Conservation (phyloP, 2,329 filamentous ascomycete genomes). For the Coniochaeta sp. region DNA sequence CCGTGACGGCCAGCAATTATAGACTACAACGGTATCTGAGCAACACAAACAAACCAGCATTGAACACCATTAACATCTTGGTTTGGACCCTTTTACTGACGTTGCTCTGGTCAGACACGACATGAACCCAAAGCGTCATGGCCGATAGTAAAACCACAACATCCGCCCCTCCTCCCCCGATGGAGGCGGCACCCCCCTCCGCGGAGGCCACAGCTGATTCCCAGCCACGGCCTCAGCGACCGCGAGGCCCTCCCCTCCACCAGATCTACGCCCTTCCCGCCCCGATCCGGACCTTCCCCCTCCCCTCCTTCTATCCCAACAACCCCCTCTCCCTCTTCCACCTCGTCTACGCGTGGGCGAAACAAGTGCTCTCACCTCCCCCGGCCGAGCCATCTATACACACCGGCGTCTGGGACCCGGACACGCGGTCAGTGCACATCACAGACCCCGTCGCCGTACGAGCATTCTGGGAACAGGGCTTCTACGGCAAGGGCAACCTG, state of each 20-base stretch:
- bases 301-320: conserved; percentile 83
- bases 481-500: conserved; percentile 90
- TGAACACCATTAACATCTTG: no score
- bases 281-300: conserved; percentile 73
- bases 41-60: no score
- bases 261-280: conserved; percentile 76
- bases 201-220: neutral
- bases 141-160: conserved; percentile 26
- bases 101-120: conserved; percentile 29
- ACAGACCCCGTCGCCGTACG: conserved; percentile 68
- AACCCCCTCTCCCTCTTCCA: conserved; percentile 86
- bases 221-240: neutral
- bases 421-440: conserved; percentile 78
- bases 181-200: conserved; percentile 10
- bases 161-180: conserved; percentile 5
- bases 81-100: conserved; percentile 10
- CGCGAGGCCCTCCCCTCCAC: conserved; percentile 33
- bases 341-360: conserved; percentile 69
- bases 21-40: conserved; percentile 99
- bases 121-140: conserved; percentile 39
- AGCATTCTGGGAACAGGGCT: conserved; percentile 91
- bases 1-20: conserved; percentile 58
- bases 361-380: conserved; percentile 62
- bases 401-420: conserved; percentile 70
- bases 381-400: conserved; percentile 60